Evolutionary conservation across 176 grass and related monocot genomes (phyloP), one percentile per base, ranked within the genome.

Genomic region (Eleusine indica): DNA sequence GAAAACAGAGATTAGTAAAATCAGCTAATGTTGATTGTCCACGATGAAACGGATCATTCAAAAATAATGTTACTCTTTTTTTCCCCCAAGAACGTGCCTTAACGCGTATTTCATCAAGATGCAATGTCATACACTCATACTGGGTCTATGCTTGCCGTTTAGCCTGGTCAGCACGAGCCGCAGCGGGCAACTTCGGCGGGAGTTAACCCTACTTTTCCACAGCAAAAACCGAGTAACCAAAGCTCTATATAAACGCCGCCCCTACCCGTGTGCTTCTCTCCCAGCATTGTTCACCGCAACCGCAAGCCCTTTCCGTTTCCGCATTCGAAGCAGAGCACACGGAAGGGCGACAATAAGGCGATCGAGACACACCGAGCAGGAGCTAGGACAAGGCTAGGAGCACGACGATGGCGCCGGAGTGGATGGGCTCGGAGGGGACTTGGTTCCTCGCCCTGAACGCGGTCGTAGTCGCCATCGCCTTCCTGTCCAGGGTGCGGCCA

Each of bases 381-480:
- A 3, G 1, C 53, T 11, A 10, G 9, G 19, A 9, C 25, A 25
- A 25, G 25, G 25, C 25, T 25, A 25, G 25, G 25, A 25, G 25
- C 25, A 25, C n/a, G 68, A 69, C 32, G 68, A 19, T 70, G 46
- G 30, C 30, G n/a, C 21, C 30, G n/a, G 2, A 0, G 51, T 66
- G 68, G 61, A 68, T 60, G 14, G 60, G 57, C 57, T 64, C 75
- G 38, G 43, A 25, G n/a, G 75, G 57, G 7, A 0, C 17, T 0
- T 79, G 80, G 80, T 90, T 90, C 75, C 25, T 87, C 43, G 4
- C 53, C 14, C 19, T 84, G 5, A 83, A 90, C 53, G 14, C 68
- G 51, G 70, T 90, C 14, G 80, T 90, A 48, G 70, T 62, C 52
- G 80, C 88, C 80, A 79, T 90, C 80, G 81, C 76, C 22, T 18